phyloP scores from a whole-genome alignment of 805 yeast genomes.

The Schwanniomyces sp. region DNA sequence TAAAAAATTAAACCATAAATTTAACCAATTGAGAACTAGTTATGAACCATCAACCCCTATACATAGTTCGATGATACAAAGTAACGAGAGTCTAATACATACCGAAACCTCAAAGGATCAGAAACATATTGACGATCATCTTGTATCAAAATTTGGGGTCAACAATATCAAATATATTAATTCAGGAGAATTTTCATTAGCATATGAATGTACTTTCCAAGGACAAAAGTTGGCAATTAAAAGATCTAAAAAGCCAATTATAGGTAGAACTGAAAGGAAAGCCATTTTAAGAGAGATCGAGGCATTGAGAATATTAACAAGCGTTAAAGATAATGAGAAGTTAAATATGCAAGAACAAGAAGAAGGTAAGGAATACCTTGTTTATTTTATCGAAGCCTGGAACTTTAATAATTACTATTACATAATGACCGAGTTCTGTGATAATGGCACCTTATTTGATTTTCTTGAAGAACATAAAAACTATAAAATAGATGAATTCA shows the following conservation, averaged over 20 bases:
- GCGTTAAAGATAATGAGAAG: constrained; percentile 36
- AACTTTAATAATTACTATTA: constrained; percentile 72
- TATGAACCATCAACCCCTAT: constrained; percentile 20
- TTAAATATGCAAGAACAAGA: constrained; percentile 37
- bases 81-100: background rate
- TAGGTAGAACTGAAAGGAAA: constrained; percentile 52
- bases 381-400: constrained; percentile 84
- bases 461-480: constrained; percentile 75
- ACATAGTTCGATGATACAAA: constrained; percentile 1
- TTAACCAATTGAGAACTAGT: constrained; percentile 1
- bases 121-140: constrained; percentile 38
- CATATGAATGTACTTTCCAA: constrained; percentile 75
- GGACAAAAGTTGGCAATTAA: constrained; percentile 81
- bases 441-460: constrained; percentile 84
- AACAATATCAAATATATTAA: constrained; percentile 70
- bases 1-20: constrained; percentile 3
- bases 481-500: constrained; percentile 87
- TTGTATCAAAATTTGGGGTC: constrained; percentile 50
- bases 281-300: constrained; percentile 76
- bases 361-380: constrained; percentile 75
- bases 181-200: constrained; percentile 86
- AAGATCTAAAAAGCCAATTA: constrained; percentile 67
- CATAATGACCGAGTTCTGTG: constrained; percentile 94
- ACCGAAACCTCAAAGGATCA: constrained; percentile 1
- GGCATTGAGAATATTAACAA: constrained; percentile 48